These are phyloP conservation scores for Moricandia moricandioides DNA, from an alignment of 345 rosid genomes.

Conservation along the genomic window DNA sequence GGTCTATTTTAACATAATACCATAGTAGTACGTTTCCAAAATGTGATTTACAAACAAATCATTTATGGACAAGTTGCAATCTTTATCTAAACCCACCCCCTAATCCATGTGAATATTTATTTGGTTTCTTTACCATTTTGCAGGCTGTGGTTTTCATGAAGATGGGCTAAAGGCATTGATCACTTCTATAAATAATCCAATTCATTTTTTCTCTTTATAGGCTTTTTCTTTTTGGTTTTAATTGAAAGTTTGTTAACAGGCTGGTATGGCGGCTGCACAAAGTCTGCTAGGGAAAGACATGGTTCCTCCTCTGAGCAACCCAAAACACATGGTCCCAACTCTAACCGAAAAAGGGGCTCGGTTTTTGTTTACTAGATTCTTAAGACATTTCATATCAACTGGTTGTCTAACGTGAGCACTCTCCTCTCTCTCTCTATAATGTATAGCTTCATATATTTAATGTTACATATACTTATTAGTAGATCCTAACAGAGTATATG, in stretches of 20 bases:
- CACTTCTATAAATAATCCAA: neutral
- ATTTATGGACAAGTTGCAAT: neutral
- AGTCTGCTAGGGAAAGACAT: conserved; percentile 47
- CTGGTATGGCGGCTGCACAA: conserved; percentile 60
- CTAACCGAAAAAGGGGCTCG: conserved; percentile 62
- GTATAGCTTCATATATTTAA: neutral
- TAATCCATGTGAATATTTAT: neutral
- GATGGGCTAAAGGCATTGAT: conserved; percentile 68
- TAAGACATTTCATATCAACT: conserved; percentile 53
- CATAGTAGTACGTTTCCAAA: neutral
- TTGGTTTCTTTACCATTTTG: neutral
- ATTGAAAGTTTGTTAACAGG: conserved; percentile 31
- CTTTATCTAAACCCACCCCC: neutral
- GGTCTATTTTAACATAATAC: neutral
- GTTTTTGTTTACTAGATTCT: conserved; percentile 62
- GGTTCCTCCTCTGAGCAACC: conserved; percentile 43
- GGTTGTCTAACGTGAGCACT: conserved; percentile 62
- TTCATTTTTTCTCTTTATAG: neutral
- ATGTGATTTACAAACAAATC: neutral
- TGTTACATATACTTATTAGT: neutral
- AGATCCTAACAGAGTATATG: conserved; percentile 46
- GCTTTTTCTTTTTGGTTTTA: neutral
- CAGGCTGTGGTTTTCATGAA: conserved; percentile 85
- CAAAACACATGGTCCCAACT: conserved; percentile 71
- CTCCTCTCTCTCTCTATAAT: neutral